Percentiles rank a stretch among this genome's conserved stretches.
Conservation (phyloP, 2,329 filamentous ascomycete species). For the Colletotrichum tabaci region DNA sequence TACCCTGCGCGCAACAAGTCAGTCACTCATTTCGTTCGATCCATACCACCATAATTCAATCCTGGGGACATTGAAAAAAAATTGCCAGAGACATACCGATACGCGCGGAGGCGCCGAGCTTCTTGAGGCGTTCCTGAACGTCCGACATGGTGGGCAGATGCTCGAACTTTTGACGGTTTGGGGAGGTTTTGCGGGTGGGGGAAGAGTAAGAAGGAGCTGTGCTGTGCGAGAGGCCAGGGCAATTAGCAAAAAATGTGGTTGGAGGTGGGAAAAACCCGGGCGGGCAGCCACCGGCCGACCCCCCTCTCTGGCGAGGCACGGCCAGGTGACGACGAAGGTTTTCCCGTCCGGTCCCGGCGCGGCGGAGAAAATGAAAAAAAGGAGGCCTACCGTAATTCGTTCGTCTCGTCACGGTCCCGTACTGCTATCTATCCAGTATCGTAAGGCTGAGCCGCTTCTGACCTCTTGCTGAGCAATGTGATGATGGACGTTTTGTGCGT, state of each 20-base stretch:
- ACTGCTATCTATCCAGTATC: conserved; percentile 23
- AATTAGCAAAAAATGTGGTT: conserved; percentile 42
- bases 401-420: conserved; percentile 32
- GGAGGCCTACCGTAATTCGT: conserved; percentile 29
- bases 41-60: conserved; percentile 12
- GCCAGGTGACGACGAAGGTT: background rate
- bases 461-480: conserved; percentile 31
- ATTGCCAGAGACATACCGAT: conserved; percentile 73
- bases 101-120: conserved; percentile 68
- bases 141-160: conserved; percentile 64
- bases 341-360: conserved; percentile 9
- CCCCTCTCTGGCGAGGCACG: conserved; percentile 22
- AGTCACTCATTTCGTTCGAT: conserved; percentile 26
- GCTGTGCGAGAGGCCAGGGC: conserved; percentile 40
- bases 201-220: conserved; percentile 45
- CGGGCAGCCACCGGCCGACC: conserved; percentile 23
- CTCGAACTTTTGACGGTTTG: conserved; percentile 32
- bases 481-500: conserved; percentile 43
- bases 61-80: background rate
- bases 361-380: background rate
- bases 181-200: conserved; percentile 46
- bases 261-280: conserved; percentile 36
- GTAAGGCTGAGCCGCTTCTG: conserved; percentile 39
- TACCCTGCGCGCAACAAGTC: conserved; percentile 53
- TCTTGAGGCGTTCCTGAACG: conserved; percentile 73